Percentiles rank a stretch among this genome's conserved stretches.
Evolutionary conservation across 306 rosid genomes (phyloP).

Genomic region (Castanospermum australe): DNA sequence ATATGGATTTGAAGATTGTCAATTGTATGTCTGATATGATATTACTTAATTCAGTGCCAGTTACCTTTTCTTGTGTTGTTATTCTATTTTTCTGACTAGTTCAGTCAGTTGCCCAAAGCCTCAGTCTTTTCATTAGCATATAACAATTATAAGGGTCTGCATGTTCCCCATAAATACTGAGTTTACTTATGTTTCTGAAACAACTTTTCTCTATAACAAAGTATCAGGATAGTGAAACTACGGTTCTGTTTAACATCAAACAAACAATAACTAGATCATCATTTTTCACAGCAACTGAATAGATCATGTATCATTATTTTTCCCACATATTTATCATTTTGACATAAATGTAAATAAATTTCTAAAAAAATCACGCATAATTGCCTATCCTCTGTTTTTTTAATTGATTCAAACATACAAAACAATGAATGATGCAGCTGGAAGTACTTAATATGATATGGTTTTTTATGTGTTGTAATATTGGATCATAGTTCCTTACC

Average conservation of each 20-base stretch:
- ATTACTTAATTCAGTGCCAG: neutral
- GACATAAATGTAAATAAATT: neutral
- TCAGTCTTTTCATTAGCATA: neutral
- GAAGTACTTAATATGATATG: slow-evolving; percentile 1
- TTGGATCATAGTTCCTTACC: neutral
- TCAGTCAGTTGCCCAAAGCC: neutral
- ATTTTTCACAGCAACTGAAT: neutral
- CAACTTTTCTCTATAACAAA: neutral
- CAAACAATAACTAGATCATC: neutral
- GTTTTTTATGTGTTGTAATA: neutral
- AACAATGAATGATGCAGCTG: neutral
- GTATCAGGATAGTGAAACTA: neutral
- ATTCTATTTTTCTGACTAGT: neutral
- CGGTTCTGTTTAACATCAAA: neutral
- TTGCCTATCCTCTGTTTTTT: neutral
- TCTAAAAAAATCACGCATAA: neutral
- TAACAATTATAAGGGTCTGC: neutral
- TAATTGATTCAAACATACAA: neutral
- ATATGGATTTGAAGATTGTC: neutral
- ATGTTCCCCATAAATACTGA: neutral
- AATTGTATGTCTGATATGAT: neutral
- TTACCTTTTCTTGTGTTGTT: neutral
- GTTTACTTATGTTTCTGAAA: neutral
- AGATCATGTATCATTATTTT: neutral
- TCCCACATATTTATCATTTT: neutral